Percentiles rank a stretch among this genome's conserved stretches.
These are phyloP conservation scores for Kwoniella bestiolae DNA, from an alignment of 768 basidiomycete genomes.

Conservation along the genomic window DNA sequence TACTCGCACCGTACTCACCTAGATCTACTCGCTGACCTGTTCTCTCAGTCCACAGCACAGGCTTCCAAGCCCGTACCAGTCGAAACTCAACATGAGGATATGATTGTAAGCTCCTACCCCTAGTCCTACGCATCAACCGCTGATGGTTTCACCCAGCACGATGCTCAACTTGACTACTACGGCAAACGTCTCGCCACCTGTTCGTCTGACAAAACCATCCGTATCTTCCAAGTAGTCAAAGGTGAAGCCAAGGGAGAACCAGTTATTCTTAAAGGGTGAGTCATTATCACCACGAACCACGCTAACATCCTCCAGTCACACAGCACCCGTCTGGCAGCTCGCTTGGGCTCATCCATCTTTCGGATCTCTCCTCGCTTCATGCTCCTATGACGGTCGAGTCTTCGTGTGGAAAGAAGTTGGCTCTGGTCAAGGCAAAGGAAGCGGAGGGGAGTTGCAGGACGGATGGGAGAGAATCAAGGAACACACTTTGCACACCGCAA, in stretches of 20 bases:
- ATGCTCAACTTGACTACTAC: slow-evolving; percentile 97
- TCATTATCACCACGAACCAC: background rate
- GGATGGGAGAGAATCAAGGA: slow-evolving; percentile 95
- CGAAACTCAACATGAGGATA: slow-evolving; percentile 96
- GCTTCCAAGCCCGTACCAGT: slow-evolving; percentile 61
- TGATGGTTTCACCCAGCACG: slow-evolving; percentile 68
- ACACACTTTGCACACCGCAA: slow-evolving; percentile 89
- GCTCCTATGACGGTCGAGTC: slow-evolving; percentile 97
- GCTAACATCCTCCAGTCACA: slow-evolving; percentile 68
- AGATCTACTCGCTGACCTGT: background rate
- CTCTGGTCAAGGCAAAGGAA: slow-evolving; percentile 40
- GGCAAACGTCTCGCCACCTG: slow-evolving; percentile 96
- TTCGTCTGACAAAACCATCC: slow-evolving; percentile 91
- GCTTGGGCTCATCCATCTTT: slow-evolving; percentile 99
- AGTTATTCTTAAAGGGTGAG: slow-evolving; percentile 57
- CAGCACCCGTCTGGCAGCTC: slow-evolving; percentile 97
- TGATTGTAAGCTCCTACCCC: slow-evolving; percentile 73
- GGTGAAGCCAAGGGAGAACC: slow-evolving; percentile 65
- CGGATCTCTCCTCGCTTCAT: slow-evolving; percentile 94
- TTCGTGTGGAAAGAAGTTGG: slow-evolving; percentile 90
- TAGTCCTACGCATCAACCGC: background rate
- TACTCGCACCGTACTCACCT: background rate
- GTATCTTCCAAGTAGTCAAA: slow-evolving; percentile 91
- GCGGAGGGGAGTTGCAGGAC: slow-evolving; percentile 57
- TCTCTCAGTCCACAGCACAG: slow-evolving; percentile 27